Percentiles rank a stretch among this genome's conserved stretches.
Evolutionary conservation across 257 asterid species (phyloP).

Genomic region (Paulownia fortunei): DNA sequence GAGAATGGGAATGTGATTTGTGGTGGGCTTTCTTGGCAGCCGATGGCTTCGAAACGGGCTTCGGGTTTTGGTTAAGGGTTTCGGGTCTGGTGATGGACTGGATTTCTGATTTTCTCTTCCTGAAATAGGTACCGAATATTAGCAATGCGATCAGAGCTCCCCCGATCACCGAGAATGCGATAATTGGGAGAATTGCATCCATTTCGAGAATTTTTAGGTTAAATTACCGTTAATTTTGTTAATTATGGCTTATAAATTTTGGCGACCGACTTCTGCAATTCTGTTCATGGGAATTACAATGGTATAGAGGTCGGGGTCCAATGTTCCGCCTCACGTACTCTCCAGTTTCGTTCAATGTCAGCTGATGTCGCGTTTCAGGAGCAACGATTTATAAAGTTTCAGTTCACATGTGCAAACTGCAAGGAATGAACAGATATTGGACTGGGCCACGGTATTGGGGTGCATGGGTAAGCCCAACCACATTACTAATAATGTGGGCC

Average conservation of each 20-base stretch:
- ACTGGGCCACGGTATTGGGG: background rate
- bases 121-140: constrained; percentile 67
- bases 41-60: constrained; percentile 47
- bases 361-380: constrained; percentile 16
- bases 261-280: constrained; percentile 25
- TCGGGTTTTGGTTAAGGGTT: constrained; percentile 41
- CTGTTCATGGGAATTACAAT: constrained; percentile 3
- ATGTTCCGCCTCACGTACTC: background rate
- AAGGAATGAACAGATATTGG: background rate
- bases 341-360: constrained; percentile 16
- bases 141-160: constrained; percentile 80
- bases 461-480: too few relatives aligned
- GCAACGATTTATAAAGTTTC: background rate
- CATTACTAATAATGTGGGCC: background rate
- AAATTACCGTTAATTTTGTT: background rate
- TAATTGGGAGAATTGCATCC: constrained; percentile 66
- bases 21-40: constrained; percentile 60
- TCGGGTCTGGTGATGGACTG: constrained; percentile 71
- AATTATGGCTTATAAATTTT: background rate
- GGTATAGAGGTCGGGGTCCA: constrained; percentile 14
- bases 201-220: constrained; percentile 30
- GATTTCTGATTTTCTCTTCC: constrained; percentile 71
- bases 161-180: constrained; percentile 59
- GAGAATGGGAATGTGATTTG: constrained; percentile 72
- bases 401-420: background rate